These are phyloP conservation scores for Fremontodendron californicum DNA, from an alignment of 345 rosid species.

Conservation along the genomic window DNA sequence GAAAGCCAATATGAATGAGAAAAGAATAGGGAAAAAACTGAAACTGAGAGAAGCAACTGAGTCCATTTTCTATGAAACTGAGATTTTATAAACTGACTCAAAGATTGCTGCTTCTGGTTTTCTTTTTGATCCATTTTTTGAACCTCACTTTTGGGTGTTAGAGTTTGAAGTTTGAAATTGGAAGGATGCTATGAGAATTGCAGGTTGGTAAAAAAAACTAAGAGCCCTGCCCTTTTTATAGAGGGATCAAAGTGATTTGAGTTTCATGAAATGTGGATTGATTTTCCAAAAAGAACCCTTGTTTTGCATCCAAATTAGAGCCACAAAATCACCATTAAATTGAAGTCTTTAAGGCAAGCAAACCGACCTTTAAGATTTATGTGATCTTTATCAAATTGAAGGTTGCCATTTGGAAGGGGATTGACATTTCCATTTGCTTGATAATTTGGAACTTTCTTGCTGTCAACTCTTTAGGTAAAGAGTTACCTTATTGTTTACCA, in stretches of 20 bases:
- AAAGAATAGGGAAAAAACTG: constrained; percentile 50
- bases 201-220: background rate
- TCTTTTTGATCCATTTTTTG: constrained; percentile 32
- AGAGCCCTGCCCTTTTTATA: constrained; percentile 12
- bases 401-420: constrained; percentile 3
- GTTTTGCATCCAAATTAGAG: background rate
- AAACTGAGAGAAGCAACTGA: constrained; percentile 48
- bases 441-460: constrained; percentile 16
- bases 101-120: constrained; percentile 11
- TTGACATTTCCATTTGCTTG: constrained; percentile 1
- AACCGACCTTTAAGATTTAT: background rate
- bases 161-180: background rate
- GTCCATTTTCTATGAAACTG: constrained; percentile 42
- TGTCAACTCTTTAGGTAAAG: constrained; percentile 8
- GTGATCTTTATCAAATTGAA: background rate
- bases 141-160: background rate
- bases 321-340: background rate
- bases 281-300: constrained; percentile 19
- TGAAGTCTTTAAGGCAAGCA: background rate
- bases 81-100: constrained; percentile 25
- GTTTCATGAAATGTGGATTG: background rate
- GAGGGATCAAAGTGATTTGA: background rate
- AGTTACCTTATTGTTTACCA: background rate
- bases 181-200: background rate
- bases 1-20: constrained; percentile 28